Evolutionary conservation across 352 stramenopile genomes (phyloP).

Genomic region (Pythium folliculosum): DNA sequence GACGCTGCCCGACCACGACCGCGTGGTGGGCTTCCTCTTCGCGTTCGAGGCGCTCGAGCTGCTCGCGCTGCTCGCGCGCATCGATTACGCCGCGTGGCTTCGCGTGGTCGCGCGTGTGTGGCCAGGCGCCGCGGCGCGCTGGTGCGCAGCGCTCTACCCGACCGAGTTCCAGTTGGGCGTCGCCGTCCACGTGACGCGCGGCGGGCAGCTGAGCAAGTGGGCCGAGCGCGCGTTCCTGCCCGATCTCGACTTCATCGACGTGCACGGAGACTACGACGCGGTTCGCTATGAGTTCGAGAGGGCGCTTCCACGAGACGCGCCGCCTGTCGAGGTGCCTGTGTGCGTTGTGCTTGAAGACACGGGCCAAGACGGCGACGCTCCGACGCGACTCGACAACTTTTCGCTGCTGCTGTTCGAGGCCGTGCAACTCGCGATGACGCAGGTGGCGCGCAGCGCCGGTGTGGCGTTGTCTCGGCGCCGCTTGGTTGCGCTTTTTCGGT

Average conservation of each 20-base stretch:
- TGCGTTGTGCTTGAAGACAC: neutral
- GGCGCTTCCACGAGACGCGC: too few species aligned
- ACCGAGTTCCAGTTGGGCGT: neutral
- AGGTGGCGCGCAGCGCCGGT: neutral
- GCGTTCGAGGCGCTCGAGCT: conserved; percentile 8
- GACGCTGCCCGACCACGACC: neutral
- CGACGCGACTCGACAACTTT: neutral
- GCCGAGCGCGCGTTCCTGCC: neutral
- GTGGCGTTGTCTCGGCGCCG: neutral
- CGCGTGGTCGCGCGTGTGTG: neutral
- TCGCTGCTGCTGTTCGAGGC: neutral
- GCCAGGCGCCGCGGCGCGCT: neutral
- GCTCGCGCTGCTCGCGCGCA: conserved; percentile 5
- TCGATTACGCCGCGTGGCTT: conserved; percentile 3
- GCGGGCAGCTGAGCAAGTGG: neutral
- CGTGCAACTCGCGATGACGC: neutral
- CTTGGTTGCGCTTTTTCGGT: neutral
- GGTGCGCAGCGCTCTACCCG: neutral
- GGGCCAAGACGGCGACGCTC: too few species aligned
- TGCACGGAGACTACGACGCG: neutral
- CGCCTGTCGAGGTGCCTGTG: neutral
- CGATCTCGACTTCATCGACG: neutral
- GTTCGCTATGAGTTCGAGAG: neutral
- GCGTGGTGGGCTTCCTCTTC: neutral
- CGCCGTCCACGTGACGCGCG: neutral